phyloP scores from a whole-genome alignment of 768 basidiomycete genomes.

The Glaciozyma antarctica region DNA sequence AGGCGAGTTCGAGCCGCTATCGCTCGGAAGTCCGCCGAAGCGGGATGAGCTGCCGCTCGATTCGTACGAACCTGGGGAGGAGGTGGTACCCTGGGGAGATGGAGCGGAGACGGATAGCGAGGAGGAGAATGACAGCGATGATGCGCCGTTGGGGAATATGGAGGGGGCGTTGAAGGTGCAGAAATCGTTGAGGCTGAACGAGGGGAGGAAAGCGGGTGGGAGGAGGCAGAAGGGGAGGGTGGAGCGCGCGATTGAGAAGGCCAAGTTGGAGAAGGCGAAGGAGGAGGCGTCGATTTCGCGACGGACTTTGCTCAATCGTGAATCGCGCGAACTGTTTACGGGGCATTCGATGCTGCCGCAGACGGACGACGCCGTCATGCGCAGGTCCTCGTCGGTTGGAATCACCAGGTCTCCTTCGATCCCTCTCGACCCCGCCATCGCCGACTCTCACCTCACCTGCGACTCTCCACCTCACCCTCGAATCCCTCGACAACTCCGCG shows the following conservation, averaged over 20 bases:
- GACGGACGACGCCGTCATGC: conserved; percentile 31
- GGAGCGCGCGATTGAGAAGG: neutral
- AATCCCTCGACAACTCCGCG: neutral
- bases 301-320: too few species aligned
- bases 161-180: conserved; percentile 77
- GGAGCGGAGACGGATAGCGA: conserved; percentile 13
- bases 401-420: conserved; percentile 18
- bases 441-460: conserved; percentile 24
- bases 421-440: conserved; percentile 30
- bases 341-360: conserved; percentile 32
- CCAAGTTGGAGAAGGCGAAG: conserved; percentile 6
- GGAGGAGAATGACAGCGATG: conserved; percentile 34
- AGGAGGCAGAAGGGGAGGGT: neutral
- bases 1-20: too few species aligned
- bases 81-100: neutral
- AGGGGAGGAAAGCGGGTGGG: neutral
- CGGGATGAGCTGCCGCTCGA: neutral
- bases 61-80: neutral
- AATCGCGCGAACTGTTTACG: too few species aligned
- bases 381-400: conserved; percentile 5
- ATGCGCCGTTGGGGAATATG: conserved; percentile 74
- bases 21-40: too few species aligned
- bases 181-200: conserved; percentile 53
- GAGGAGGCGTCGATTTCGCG: too few species aligned
- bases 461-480: conserved; percentile 13